Evolutionary conservation across 495 filamentous ascomycete genomes (phyloP), one percentile per base, ranked within the genome.

Genomic region (Aspergillus conjunctus): DNA sequence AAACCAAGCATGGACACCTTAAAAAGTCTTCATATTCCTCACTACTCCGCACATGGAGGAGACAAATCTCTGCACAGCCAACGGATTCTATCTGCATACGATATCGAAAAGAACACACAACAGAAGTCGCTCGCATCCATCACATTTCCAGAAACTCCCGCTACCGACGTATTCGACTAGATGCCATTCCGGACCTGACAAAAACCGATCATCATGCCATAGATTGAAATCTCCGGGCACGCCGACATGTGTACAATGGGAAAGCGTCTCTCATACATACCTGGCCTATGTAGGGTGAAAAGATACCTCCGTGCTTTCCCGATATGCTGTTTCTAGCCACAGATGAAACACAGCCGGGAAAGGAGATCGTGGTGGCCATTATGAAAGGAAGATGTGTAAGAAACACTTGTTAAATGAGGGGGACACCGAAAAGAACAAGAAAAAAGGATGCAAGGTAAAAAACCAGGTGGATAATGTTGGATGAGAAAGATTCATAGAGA

Each of bases 31-130:
- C 21, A 2, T 41, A 41, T 41, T 41, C 37, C 12, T 11, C 11
- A 41, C 37, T 41, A n/a, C 15, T 41, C 37, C 37, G 11, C 37
- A 4, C 11, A 4, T 5, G 37, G 37, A 41, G 5, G 20, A 48
- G 10, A 48, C n/a, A 48, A 14, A 18, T 17, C 45, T 58, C 33
- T 39, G 56, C 56, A 41, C 54, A 53, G 62, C 54, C 57, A 60
- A 66, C 55, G 52, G 43, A 59, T 50, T 66, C 63, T 66, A 66
- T 66, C 53, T 59, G 51, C 63, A 56, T 66, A 59, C 59, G 55
- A 59, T 41, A 60, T 57, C 3, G 22, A 58, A 57, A 44, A 54
- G 49, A 22, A 46, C 32, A 46, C 32, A 51, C 53, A 21, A 61
- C 30, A 61, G 58, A 58, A 45, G 51, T 60, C 56, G 51, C 45